Evolutionary conservation across 345 rosid genomes (phyloP), one percentile per base, ranked within the genome.

Genomic region (Lepidium sativum): DNA sequence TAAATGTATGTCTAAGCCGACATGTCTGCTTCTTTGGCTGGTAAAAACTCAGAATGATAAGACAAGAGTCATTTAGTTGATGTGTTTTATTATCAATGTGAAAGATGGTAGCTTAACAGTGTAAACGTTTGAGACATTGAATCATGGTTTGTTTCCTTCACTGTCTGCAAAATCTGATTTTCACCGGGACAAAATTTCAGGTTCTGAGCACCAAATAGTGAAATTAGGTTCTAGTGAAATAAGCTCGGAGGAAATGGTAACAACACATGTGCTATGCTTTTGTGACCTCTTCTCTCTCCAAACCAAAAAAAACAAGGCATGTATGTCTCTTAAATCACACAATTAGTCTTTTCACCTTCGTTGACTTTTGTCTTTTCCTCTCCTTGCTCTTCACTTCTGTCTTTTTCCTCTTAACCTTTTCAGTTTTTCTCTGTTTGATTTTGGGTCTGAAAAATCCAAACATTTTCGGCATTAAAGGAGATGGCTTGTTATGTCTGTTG

Each of bases 221-320:
- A 65, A 40, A 64, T 44, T 45, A n/a, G 54, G 63, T 37, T n/a
- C 9, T 27, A 58, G 42, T 59, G 55, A 42, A 63, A 72, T 55
- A 37, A 37, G 44, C 43, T 16, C 23, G 14, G 15, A 54, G 42
- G 16, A n/a, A 41, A 65, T 9, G 44, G 39, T n/a, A 72, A 60
- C 72, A 73, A 67, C 31, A 67, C 77, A 73, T 66, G 77, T 67
- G 77, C 67, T 45, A 14, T 60, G 63, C 50, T 58, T 64, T 61
- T 70, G 75, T 63, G 39, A 39, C 13, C 4, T 32, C 42, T 45
- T 39, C 54, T 61, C 54, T 38, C 49, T 53, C 49, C 54, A 27
- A 25, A 4, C 25, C 16, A 9, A 17, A 25, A 25, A 47, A 59
- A 66, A 50, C 49, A 72, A 50, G 57, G 62, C 77, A 60, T 59